A percentile compares a stretch with the other conserved stretches of the same genome.
Conservation (phyloP, 257 asterid species). For the Nicotiana tabacum region DNA sequence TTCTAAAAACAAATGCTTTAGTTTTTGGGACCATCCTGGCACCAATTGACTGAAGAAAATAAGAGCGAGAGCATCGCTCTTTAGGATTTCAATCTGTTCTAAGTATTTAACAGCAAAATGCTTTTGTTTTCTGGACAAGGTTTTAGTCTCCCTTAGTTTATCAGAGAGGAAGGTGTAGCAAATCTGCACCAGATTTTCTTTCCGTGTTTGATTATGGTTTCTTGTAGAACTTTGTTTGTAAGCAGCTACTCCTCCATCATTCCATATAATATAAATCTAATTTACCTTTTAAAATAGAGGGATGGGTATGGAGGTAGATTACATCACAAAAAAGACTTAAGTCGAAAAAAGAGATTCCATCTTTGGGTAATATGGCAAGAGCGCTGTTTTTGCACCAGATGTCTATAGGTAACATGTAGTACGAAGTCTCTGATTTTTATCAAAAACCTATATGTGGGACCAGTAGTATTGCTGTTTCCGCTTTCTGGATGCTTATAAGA, state of each 20-base stretch:
- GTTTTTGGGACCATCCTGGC: not conserved
- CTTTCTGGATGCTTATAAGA: not conserved
- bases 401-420: not conserved
- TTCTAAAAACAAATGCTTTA: not conserved
- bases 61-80: not conserved
- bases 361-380: not conserved
- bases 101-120: not conserved
- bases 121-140: not conserved
- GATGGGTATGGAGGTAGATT: not conserved
- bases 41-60: not conserved
- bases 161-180: not conserved
- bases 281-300: not conserved
- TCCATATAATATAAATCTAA: not conserved
- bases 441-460: not conserved
- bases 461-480: not conserved
- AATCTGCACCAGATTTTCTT: not conserved
- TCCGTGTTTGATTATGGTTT: not conserved
- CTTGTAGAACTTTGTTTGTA: not conserved
- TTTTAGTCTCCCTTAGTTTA: not conserved
- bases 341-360: not conserved
- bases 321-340: not conserved
- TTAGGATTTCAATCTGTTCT: not conserved
- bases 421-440: not conserved
- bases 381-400: not conserved
- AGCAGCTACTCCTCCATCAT: not conserved